Evolutionary conservation across 2,329 filamentous ascomycete genomes (phyloP), one percentile per base, ranked within the genome.

Genomic region (Pochonia chlamydosporia): DNA sequence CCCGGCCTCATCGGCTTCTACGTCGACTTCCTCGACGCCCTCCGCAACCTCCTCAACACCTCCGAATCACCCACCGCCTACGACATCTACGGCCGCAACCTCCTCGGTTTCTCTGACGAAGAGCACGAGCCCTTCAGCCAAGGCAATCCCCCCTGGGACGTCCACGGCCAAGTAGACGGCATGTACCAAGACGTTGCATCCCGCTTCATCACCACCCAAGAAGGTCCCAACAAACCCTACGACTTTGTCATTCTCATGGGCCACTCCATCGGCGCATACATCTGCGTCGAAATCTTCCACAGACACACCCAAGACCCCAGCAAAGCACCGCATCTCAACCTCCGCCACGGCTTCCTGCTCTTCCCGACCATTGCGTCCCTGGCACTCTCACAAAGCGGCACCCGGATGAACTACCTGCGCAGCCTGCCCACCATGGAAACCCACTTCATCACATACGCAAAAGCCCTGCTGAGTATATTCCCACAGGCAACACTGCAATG

Each of bases 311-410:
- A 68, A 31, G 54, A 66, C 33, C 58, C 61, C 0, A 50, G 54
- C 11, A 47, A 58, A 11, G 62, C 62, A 1, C 64, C 67, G n/a
- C 59, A 64, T 40, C 59, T 75, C n/a, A 61, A 59, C 10, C 65
- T 81, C 20, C 62, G 60, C 30, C 68, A 73, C 24, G 85, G 76
- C 1, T 71, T 89, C 36, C 70, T 90, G 47, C 72, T 91, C 16
- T 89, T 89, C 60, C 85, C 87, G 1, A 89, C 87, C 1, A 75
- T 91, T 31, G 75, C 82, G n/a, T 78, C 89, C 64, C 82, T 91
- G 52, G 79, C 81, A 9, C 64, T 69, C 47, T 87, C 82, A 1
- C 72, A 76, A 0, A 80, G 72, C 24, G 87, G 86, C 1, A 65
- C 65, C 47, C 75, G 74, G 41, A 45, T 64, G 14, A 52, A 54